Conservation (phyloP, 768 basidiomycete genomes). For the Exidia glandulosa region DNA sequence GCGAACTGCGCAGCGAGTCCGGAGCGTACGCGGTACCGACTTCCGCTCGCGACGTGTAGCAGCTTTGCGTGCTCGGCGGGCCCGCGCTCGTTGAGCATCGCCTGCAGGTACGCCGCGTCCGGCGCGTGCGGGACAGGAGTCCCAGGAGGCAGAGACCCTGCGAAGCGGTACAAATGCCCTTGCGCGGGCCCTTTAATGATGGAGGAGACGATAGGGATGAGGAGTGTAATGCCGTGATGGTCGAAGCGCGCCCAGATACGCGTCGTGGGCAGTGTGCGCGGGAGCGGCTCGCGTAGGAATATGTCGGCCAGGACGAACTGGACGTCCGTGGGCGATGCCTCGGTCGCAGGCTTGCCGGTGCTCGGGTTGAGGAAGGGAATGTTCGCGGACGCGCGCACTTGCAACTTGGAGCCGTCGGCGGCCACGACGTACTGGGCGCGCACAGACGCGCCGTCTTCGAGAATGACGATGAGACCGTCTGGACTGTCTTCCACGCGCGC, state of each 20-base stretch:
- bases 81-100: neutral
- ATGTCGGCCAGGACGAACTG: constrained; percentile 41
- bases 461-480: constrained; percentile 23
- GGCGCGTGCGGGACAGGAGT: neutral
- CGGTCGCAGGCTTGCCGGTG: constrained; percentile 11
- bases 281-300: constrained; percentile 20
- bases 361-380: constrained; percentile 36
- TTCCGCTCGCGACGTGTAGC: constrained; percentile 3
- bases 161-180: neutral
- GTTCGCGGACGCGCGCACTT: constrained; percentile 30
- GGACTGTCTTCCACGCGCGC: constrained; percentile 20
- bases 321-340: constrained; percentile 17
- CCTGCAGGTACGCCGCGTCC: constrained; percentile 1
- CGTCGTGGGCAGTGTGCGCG: constrained; percentile 12
- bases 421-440: constrained; percentile 37
- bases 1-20: constrained; percentile 2
- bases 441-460: constrained; percentile 35
- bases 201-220: constrained; percentile 15
- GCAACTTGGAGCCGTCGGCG: constrained; percentile 34
- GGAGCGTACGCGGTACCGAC: constrained; percentile 3
- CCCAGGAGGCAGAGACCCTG: neutral
- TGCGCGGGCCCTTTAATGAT: neutral
- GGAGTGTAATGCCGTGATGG: constrained; percentile 23
- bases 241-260: constrained; percentile 15
- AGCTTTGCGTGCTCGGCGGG: neutral